These are phyloP conservation scores for Forsythia viridissima DNA, from an alignment of 257 asterid species.

Conservation along the genomic window DNA sequence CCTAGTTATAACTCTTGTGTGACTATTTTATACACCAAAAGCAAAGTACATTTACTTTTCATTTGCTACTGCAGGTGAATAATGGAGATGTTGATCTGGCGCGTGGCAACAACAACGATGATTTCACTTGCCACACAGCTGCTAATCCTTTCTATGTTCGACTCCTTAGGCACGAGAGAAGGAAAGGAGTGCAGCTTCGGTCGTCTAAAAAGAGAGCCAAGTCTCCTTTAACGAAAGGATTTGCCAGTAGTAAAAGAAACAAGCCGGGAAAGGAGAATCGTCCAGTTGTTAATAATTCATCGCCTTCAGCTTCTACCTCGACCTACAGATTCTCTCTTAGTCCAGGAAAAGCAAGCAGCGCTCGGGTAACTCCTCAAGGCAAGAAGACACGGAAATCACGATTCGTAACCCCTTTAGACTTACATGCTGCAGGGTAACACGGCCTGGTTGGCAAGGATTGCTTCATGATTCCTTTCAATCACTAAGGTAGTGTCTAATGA, in stretches of 20 bases:
- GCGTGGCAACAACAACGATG: slow-evolving; percentile 20
- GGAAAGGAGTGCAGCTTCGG: slow-evolving; percentile 38
- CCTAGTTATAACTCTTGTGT: too few species aligned
- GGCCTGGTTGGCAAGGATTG: slow-evolving; percentile 1
- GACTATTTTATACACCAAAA: too few species aligned
- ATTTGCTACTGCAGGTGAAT: slow-evolving; percentile 58
- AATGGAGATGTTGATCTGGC: slow-evolving; percentile 74
- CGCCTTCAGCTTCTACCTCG: slow-evolving; percentile 49
- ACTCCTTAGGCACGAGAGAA: slow-evolving; percentile 45
- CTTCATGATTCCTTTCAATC: not conserved
- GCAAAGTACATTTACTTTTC: not conserved
- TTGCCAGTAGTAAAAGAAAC: slow-evolving; percentile 25
- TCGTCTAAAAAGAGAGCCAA: slow-evolving; percentile 62
- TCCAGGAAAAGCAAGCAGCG: slow-evolving; percentile 44
- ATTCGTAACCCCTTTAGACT: slow-evolving; percentile 40
- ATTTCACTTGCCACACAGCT: slow-evolving; percentile 55
- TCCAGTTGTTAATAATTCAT: slow-evolving; percentile 26
- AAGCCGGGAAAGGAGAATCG: slow-evolving; percentile 52
- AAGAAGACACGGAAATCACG: slow-evolving; percentile 75
- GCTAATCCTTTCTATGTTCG: slow-evolving; percentile 60
- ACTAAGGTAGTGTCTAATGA: not conserved
- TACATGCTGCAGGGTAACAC: slow-evolving; percentile 45
- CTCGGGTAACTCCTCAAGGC: slow-evolving; percentile 64
- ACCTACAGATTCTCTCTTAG: slow-evolving; percentile 37
- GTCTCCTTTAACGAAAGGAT: slow-evolving; percentile 45